Percentiles rank a stretch among this genome's conserved stretches.
These are phyloP conservation scores for Vitis rupestris DNA, from an alignment of 164 flowering plant species.

Conservation along the genomic window DNA sequence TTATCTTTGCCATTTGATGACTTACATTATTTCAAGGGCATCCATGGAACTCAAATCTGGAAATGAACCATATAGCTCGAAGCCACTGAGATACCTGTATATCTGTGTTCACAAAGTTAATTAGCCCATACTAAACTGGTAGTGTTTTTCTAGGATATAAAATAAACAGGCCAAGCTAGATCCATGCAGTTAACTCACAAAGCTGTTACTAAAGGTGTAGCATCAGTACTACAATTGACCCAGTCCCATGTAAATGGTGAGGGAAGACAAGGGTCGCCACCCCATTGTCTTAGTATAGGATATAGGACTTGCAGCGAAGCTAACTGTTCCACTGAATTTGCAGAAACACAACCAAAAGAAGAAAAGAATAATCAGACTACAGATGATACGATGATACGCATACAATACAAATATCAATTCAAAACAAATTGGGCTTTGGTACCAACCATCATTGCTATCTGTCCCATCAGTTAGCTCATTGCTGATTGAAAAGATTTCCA, in stretches of 20 bases:
- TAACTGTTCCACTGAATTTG: conserved; percentile 23
- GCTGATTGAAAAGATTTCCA: conserved; percentile 32
- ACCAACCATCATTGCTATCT: conserved; percentile 33
- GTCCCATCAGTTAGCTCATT: conserved; percentile 29
- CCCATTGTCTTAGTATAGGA: conserved; percentile 20
- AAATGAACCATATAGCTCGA: conserved; percentile 31
- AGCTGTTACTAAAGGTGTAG: conserved; percentile 32
- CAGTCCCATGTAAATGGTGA: conserved; percentile 38
- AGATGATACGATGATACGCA: too few relatives aligned
- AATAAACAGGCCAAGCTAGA: background rate
- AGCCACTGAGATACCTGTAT: conserved; percentile 32
- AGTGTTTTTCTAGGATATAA: background rate
- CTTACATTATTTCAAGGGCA: conserved; percentile 45
- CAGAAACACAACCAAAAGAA: background rate
- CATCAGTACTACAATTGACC: conserved; percentile 35
- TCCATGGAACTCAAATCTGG: conserved; percentile 50
- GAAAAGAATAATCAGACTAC: background rate
- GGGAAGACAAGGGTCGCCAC: conserved; percentile 50
- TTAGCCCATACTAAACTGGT: background rate
- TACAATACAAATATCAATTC: too few relatives aligned
- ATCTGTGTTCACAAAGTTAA: background rate
- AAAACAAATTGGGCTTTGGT: background rate
- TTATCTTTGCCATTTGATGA: background rate
- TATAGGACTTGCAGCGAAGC: conserved; percentile 23
- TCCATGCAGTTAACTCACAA: conserved; percentile 18